Conservation (phyloP, 2,329 filamentous ascomycete genomes). For the Talaromyces sp. region DNA sequence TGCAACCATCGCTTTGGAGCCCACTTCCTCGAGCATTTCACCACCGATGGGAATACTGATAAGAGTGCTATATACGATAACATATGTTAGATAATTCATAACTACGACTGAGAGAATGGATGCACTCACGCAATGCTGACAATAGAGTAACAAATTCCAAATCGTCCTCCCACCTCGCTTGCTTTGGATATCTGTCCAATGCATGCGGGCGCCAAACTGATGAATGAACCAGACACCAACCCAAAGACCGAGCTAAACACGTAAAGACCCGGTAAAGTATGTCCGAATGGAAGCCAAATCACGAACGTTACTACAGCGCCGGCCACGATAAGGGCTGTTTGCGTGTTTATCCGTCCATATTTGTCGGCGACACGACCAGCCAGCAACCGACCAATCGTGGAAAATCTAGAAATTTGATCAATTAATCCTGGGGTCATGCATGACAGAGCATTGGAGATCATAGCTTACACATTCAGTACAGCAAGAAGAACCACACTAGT, state of each 20-base stretch:
- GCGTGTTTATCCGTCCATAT: conserved; percentile 52
- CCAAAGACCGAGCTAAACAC: conserved; percentile 48
- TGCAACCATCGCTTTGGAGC: conserved; percentile 48
- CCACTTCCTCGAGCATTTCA: conserved; percentile 52
- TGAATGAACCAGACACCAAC: conserved; percentile 51
- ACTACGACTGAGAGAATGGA: neutral
- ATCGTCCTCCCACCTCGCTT: conserved; percentile 52
- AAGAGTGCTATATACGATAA: conserved; percentile 37
- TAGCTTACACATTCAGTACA: conserved; percentile 38
- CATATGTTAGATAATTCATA: neutral
- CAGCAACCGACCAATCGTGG: conserved; percentile 48
- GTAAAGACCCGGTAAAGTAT: conserved; percentile 24
- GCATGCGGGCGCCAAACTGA: conserved; percentile 50
- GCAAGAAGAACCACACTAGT: conserved; percentile 42
- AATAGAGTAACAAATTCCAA: conserved; percentile 54
- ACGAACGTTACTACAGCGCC: conserved; percentile 45
- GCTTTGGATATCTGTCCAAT: conserved; percentile 52
- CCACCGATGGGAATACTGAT: conserved; percentile 54
- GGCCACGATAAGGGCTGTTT: conserved; percentile 35
- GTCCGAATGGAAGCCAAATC: conserved; percentile 51
- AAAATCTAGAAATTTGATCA: conserved; percentile 29
- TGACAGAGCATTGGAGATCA: neutral
- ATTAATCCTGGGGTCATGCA: no score
- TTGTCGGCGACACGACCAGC: conserved; percentile 49
- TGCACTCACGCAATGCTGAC: conserved; percentile 47